Percentiles rank a stretch among this genome's conserved stretches.
Evolutionary conservation across 2,329 filamentous ascomycete species (phyloP).

Genomic region (Intubia oerlemansii): DNA sequence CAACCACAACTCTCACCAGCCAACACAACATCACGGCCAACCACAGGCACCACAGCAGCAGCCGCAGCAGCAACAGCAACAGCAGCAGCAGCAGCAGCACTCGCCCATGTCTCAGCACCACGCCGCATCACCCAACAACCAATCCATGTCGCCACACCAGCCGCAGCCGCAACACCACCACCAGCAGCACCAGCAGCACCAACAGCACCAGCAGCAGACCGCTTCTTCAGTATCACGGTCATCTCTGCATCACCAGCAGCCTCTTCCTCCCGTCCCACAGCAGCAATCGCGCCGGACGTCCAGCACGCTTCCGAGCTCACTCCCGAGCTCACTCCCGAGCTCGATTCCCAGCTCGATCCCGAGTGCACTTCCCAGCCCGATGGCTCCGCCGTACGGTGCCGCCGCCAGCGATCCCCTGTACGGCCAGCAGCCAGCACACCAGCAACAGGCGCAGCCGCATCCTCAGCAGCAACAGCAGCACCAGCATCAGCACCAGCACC

Average conservation of each 20-base stretch:
- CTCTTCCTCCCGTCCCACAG: too few relatives aligned
- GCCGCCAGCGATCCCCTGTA: too few relatives aligned
- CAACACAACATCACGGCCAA: too few relatives aligned
- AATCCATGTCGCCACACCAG: neutral
- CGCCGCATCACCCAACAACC: neutral
- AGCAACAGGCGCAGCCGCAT: neutral
- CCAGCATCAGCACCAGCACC: slow-evolving; percentile 2
- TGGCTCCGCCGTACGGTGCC: slow-evolving; percentile 1
- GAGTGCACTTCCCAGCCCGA: neutral
- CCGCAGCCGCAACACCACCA: slow-evolving; percentile 26
- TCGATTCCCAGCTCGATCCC: too few relatives aligned
- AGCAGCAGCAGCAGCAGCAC: slow-evolving; percentile 4
- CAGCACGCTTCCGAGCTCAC: too few relatives aligned
- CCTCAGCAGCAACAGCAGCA: slow-evolving; percentile 1
- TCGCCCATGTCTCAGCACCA: slow-evolving; percentile 2
- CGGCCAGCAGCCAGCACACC: neutral
- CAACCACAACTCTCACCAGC: too few relatives aligned
- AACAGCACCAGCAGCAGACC: neutral
- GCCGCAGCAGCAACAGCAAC: slow-evolving; percentile 16
- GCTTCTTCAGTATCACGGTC: too few relatives aligned
- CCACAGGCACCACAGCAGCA: slow-evolving; percentile 1
- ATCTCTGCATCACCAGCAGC: too few relatives aligned
- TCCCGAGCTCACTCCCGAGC: too few relatives aligned
- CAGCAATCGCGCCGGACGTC: neutral
- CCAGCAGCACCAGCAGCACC: slow-evolving; percentile 11